phyloP scores from a whole-genome alignment of 345 rosid species.

The Lagerstroemia speciosa region DNA sequence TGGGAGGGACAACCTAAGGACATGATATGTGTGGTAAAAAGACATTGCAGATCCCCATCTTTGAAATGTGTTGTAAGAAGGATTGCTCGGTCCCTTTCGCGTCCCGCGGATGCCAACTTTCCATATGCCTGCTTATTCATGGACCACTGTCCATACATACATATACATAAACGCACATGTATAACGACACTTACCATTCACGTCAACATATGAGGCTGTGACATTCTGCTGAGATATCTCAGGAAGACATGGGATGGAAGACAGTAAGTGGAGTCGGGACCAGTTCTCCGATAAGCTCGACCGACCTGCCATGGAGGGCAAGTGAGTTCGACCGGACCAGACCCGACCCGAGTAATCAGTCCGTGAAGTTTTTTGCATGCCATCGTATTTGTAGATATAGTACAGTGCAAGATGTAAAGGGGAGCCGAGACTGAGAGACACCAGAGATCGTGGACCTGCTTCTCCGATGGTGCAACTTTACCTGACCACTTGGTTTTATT shows the following conservation, averaged over 20 bases:
- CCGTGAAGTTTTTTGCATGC: no score
- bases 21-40: neutral
- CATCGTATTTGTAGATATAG: no score
- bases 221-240: no score
- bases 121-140: neutral
- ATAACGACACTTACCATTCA: neutral
- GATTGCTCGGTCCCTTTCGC: neutral
- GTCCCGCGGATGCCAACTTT: neutral
- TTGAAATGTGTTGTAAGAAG: neutral
- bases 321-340: no score
- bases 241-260: no score
- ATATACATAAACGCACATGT: neutral
- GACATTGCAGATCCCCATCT: neutral
- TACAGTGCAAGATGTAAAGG: no score
- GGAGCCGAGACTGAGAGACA: no score
- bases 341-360: no score
- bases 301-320: no score
- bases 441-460: neutral
- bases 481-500: neutral
- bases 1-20: neutral
- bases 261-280: no score
- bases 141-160: neutral
- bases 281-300: no score
- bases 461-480: neutral
- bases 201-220: no score